Percentiles rank a stretch among this genome's conserved stretches.
phyloP scores from a whole-genome alignment of 805 yeast genomes.

The Lipomyces yamanashiensis region DNA sequence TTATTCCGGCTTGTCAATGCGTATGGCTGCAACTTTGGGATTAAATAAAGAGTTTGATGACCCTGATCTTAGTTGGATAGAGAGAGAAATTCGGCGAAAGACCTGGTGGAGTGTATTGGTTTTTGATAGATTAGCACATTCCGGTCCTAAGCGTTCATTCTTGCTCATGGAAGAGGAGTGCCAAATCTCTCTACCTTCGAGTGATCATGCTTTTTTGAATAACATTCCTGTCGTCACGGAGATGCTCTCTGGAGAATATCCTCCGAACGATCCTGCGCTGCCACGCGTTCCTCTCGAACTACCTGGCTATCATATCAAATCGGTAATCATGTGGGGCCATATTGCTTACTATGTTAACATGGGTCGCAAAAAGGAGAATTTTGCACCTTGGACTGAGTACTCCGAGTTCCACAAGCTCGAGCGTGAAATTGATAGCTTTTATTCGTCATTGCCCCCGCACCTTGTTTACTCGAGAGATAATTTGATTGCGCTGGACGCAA shows the following conservation, averaged over 20 bases:
- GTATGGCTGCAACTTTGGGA: slow-evolving; percentile 45
- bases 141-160: slow-evolving; percentile 43
- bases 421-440: slow-evolving; percentile 37
- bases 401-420: slow-evolving; percentile 39
- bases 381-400: slow-evolving; percentile 44
- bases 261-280: slow-evolving; percentile 34
- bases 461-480: slow-evolving; percentile 39
- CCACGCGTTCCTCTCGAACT: slow-evolving; percentile 40
- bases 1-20: slow-evolving; percentile 46
- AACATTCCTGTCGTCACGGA: slow-evolving; percentile 41
- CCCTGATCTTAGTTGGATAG: slow-evolving; percentile 43
- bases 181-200: slow-evolving; percentile 42
- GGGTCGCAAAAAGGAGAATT: slow-evolving; percentile 38
- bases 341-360: slow-evolving; percentile 38
- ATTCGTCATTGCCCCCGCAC: slow-evolving; percentile 38
- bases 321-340: slow-evolving; percentile 40
- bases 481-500: slow-evolving; percentile 39
- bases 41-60: slow-evolving; percentile 41
- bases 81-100: slow-evolving; percentile 44
- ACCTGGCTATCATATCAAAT: slow-evolving; percentile 38
- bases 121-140: slow-evolving; percentile 45
- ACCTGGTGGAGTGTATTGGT: slow-evolving; percentile 47
- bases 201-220: slow-evolving; percentile 40
- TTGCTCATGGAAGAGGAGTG: slow-evolving; percentile 41
- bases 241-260: slow-evolving; percentile 37